Conservation (phyloP, 257 asterid genomes). For the Coffea canephora region DNA sequence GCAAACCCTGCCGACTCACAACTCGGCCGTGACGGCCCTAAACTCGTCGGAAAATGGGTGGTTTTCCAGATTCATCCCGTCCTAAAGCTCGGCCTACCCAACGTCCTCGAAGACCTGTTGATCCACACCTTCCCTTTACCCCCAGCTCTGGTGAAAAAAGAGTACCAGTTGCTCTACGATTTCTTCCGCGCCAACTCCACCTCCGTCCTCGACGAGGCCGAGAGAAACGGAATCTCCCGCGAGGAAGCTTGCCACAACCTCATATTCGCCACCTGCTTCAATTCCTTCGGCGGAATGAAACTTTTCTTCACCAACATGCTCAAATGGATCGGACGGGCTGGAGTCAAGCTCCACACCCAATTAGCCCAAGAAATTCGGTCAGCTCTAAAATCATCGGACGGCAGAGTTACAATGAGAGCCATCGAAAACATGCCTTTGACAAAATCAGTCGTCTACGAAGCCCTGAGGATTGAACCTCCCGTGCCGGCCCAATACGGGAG, state of each 20-base stretch:
- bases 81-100: slow-evolving; percentile 52
- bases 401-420: slow-evolving; percentile 50
- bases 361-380: slow-evolving; percentile 69
- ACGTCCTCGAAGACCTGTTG: slow-evolving; percentile 50
- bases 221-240: slow-evolving; percentile 45
- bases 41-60: slow-evolving; percentile 59
- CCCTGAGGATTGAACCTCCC: slow-evolving; percentile 77
- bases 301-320: slow-evolving; percentile 69
- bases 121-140: slow-evolving; percentile 63
- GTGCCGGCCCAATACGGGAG: slow-evolving; percentile 66
- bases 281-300: slow-evolving; percentile 81
- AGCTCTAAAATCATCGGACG: slow-evolving; percentile 43
- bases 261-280: slow-evolving; percentile 73
- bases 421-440: slow-evolving; percentile 72
- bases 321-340: slow-evolving; percentile 76
- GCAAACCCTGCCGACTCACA: slow-evolving; percentile 47
- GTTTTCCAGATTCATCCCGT: slow-evolving; percentile 69
- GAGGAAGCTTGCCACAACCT: slow-evolving; percentile 86
- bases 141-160: slow-evolving; percentile 52
- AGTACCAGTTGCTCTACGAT: slow-evolving; percentile 55
- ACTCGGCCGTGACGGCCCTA: slow-evolving; percentile 74
- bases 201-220: slow-evolving; percentile 62
- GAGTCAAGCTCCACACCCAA: slow-evolving; percentile 49
- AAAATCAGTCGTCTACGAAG: slow-evolving; percentile 80
- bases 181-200: slow-evolving; percentile 55